Conservation (phyloP, 1,284 basidiomycete species). For the Fomitopsis palustris region DNA sequence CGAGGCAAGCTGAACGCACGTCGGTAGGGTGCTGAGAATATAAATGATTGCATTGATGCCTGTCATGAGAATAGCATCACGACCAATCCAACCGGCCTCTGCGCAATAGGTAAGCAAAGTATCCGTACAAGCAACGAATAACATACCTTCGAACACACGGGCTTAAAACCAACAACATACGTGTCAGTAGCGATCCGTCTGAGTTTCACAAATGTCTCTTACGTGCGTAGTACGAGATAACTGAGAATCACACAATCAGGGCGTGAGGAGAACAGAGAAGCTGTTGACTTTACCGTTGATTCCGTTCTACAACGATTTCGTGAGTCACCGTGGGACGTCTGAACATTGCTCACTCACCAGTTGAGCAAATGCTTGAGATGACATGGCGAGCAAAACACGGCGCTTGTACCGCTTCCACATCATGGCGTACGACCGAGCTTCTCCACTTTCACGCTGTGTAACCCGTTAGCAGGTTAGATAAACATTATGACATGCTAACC, state of each 20-base stretch:
- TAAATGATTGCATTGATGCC: conserved; percentile 93
- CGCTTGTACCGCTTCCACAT: conserved; percentile 91
- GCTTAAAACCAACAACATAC: conserved; percentile 37
- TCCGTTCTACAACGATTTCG: conserved; percentile 58
- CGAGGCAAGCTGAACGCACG: conserved; percentile 43
- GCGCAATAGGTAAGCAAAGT: conserved; percentile 26
- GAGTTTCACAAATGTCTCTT: conserved; percentile 29
- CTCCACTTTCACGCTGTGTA: conserved; percentile 64
- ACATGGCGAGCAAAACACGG: conserved; percentile 95
- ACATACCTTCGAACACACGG: conserved; percentile 79
- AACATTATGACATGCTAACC: conserved; percentile 14
- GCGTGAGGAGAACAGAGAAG: background rate
- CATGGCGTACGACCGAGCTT: conserved; percentile 74
- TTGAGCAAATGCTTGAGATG: conserved; percentile 94
- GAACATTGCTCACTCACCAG: conserved; percentile 50
- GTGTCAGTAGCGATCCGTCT: conserved; percentile 5
- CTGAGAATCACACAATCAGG: conserved; percentile 34
- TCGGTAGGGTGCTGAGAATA: conserved; percentile 77
- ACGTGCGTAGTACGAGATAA: conserved; percentile 95
- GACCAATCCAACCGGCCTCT: conserved; percentile 98
- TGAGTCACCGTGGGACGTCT: conserved; percentile 4
- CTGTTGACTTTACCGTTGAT: conserved; percentile 66
- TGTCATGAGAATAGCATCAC: conserved; percentile 96
- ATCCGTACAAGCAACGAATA: conserved; percentile 4
- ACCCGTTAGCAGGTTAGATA: background rate